phyloP scores from a whole-genome alignment of 2,329 filamentous ascomycete species.

The Torrubiellomyces zombiae region DNA sequence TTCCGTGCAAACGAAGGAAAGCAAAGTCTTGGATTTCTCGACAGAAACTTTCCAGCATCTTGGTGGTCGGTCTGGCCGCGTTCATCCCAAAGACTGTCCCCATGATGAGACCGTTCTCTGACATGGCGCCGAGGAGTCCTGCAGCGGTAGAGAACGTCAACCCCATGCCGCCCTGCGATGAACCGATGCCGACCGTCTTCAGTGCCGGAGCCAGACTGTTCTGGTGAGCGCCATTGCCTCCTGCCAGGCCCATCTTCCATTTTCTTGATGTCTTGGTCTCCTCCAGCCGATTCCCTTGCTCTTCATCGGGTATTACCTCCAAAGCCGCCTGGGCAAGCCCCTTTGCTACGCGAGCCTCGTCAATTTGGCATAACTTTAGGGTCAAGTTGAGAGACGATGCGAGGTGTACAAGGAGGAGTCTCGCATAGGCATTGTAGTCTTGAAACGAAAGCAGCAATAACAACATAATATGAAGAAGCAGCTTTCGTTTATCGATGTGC shows the following conservation, averaged over 20 bases:
- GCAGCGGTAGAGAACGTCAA: conserved; percentile 60
- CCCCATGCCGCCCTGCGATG: conserved; percentile 59
- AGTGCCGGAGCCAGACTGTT: conserved; percentile 66
- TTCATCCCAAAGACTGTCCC: conserved; percentile 88
- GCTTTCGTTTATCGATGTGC: conserved; percentile 40
- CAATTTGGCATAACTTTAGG: conserved; percentile 43
- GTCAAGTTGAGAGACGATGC: conserved; percentile 56
- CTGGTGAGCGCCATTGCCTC: conserved; percentile 33
- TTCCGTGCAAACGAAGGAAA: conserved; percentile 55
- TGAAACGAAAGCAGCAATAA: conserved; percentile 61
- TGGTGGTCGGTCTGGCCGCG: conserved; percentile 62
- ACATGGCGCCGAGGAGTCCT: conserved; percentile 61
- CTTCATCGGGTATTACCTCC: conserved; percentile 15
- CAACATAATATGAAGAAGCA: conserved; percentile 57
- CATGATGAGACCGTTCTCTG: conserved; percentile 63
- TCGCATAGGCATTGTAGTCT: conserved; percentile 58
- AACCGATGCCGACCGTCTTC: conserved; percentile 62
- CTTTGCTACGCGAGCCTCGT: conserved; percentile 60
- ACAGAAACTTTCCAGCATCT: conserved; percentile 78
- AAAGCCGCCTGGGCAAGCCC: conserved; percentile 61
- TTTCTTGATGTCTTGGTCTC: conserved; percentile 47
- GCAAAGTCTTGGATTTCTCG: conserved; percentile 80
- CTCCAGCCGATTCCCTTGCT: conserved; percentile 26
- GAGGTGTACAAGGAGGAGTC: conserved; percentile 53
- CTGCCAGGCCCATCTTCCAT: conserved; percentile 48